Evolutionary conservation across 2,329 filamentous ascomycete genomes (phyloP).

Genomic region (Xylariales sp.): DNA sequence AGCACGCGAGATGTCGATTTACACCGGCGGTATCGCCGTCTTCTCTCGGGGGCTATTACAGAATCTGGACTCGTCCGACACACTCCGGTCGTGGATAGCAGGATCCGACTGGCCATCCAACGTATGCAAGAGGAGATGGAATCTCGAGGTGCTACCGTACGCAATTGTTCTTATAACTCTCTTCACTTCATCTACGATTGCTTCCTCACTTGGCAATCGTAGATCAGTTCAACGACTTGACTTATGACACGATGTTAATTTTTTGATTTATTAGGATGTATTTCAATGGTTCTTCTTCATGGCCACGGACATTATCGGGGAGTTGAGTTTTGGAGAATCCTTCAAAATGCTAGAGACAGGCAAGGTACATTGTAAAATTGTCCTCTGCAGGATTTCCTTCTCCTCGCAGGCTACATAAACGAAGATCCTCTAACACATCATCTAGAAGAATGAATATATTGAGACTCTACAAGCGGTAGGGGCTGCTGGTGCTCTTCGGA

Average conservation of each 20-base stretch:
- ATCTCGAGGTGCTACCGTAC: slow-evolving; percentile 17
- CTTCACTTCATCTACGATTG: too few relatives aligned
- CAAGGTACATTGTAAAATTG: slow-evolving; percentile 26
- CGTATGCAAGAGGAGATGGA: slow-evolving; percentile 40
- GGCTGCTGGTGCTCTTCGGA: slow-evolving; percentile 15
- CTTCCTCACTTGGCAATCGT: too few relatives aligned
- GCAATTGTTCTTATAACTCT: not conserved
- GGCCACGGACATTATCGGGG: slow-evolving; percentile 49
- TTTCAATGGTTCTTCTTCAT: slow-evolving; percentile 52
- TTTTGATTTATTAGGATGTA: slow-evolving; percentile 31
- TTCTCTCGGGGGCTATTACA: slow-evolving; percentile 36
- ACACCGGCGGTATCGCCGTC: slow-evolving; percentile 33
- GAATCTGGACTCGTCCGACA: slow-evolving; percentile 27
- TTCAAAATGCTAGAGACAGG: slow-evolving; percentile 47
- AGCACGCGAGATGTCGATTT: slow-evolving; percentile 31
- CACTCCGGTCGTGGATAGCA: slow-evolving; percentile 27
- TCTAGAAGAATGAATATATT: slow-evolving; percentile 36
- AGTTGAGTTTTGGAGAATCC: slow-evolving; percentile 52
- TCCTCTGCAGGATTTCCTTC: too few relatives aligned
- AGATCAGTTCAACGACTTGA: too few relatives aligned
- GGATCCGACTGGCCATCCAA: slow-evolving; percentile 33
- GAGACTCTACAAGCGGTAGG: slow-evolving; percentile 28
- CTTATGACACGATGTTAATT: not conserved
- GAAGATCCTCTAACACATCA: too few relatives aligned
- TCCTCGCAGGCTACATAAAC: too few relatives aligned